These are phyloP conservation scores for Xylariaceae sp. DNA, from an alignment of 2,329 filamentous ascomycete genomes.

Conservation along the genomic window DNA sequence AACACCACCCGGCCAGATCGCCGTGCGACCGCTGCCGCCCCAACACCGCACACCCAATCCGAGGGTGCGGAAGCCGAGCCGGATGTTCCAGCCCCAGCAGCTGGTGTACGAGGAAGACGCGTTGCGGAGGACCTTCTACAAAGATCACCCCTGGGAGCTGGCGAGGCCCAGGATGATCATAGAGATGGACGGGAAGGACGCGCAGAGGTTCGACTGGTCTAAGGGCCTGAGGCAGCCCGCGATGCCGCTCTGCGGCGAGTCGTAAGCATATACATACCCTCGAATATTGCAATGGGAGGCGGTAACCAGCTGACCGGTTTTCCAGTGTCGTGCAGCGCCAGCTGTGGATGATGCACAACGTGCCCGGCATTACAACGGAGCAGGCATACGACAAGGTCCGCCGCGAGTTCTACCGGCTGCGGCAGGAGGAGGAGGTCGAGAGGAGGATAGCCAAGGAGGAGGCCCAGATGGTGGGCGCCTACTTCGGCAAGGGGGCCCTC, in stretches of 20 bases:
- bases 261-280: constrained; percentile 41
- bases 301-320: background rate
- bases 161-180: constrained; percentile 79
- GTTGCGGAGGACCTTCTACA: constrained; percentile 75
- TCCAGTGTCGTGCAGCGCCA: constrained; percentile 86
- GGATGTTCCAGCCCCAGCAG: constrained; percentile 70
- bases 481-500: constrained; percentile 71
- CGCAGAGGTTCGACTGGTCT: constrained; percentile 71
- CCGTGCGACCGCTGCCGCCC: constrained; percentile 45
- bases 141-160: constrained; percentile 95
- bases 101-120: constrained; percentile 79
- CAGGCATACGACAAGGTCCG: constrained; percentile 81
- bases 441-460: constrained; percentile 80
- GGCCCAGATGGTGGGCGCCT: constrained; percentile 74
- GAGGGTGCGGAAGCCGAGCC: constrained; percentile 58
- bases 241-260: constrained; percentile 74
- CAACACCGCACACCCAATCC: constrained; percentile 34
- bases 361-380: constrained; percentile 48
- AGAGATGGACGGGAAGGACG: constrained; percentile 79
- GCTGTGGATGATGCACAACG: constrained; percentile 69
- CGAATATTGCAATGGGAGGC: background rate
- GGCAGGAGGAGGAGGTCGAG: constrained; percentile 76
- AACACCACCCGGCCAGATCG: constrained; percentile 51
- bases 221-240: constrained; percentile 64
- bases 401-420: constrained; percentile 80